phyloP scores from a whole-genome alignment of 139 green algal genomes.

The Chlamydomonas applanata region DNA sequence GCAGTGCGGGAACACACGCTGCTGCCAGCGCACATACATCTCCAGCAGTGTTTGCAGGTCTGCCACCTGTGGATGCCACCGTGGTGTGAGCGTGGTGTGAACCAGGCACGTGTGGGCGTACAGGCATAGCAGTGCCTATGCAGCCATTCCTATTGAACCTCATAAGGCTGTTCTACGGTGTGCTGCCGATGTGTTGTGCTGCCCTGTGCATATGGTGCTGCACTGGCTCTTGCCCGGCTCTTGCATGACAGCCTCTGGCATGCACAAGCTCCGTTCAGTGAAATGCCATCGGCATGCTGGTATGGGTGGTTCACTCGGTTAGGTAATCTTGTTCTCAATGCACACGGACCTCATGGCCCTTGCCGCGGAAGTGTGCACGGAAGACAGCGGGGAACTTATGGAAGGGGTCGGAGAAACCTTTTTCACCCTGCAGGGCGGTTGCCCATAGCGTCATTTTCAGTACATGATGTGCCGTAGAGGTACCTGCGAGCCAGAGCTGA shows the following conservation, averaged over 20 bases:
- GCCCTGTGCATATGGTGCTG: not conserved
- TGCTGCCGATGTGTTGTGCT: not conserved
- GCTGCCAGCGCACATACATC: slow-evolving; percentile 54
- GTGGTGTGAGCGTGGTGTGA: not conserved
- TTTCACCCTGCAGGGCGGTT: slow-evolving; percentile 4
- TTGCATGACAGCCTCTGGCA: too few species aligned
- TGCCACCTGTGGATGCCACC: slow-evolving; percentile 23
- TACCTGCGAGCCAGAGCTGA: too few species aligned
- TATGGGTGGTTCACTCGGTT: too few species aligned
- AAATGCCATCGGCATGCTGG: too few species aligned
- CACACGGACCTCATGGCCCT: slow-evolving; percentile 21
- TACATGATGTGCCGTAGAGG: too few species aligned
- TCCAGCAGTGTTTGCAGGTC: slow-evolving; percentile 54
- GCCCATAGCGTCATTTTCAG: too few species aligned
- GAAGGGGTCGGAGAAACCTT: slow-evolving; percentile 30
- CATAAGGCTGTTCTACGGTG: not conserved
- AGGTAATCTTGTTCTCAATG: not conserved
- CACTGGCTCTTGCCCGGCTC: too few species aligned
- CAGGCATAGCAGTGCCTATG: too few species aligned
- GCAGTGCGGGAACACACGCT: slow-evolving; percentile 45
- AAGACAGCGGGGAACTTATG: slow-evolving; percentile 25
- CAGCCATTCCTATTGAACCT: too few species aligned
- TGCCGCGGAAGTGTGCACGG: slow-evolving; percentile 10
- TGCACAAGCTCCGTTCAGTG: too few species aligned
- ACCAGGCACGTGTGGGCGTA: not conserved